Evolutionary conservation across 306 rosid species (phyloP).

Genomic region (Ceratonia siliqua): DNA sequence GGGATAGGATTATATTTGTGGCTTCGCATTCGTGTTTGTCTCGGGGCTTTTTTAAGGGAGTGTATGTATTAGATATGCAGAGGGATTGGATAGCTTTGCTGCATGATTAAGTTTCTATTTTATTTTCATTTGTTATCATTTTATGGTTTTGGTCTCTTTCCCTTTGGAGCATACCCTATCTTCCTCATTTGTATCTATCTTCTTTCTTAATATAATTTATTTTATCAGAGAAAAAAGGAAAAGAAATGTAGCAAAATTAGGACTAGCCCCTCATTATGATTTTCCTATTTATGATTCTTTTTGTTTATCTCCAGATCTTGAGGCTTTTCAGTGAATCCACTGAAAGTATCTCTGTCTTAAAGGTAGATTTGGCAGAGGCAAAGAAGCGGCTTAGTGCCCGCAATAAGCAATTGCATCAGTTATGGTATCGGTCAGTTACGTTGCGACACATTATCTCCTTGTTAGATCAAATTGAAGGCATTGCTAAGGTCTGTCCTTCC

Average conservation of each 20-base stretch:
- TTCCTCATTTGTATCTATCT: no score
- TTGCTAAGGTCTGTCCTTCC: conserved; percentile 73
- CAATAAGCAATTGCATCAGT: conserved; percentile 95
- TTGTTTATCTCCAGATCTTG: conserved; percentile 73
- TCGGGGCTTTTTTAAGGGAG: neutral
- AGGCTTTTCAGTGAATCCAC: conserved; percentile 95
- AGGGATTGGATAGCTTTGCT: neutral
- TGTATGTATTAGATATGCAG: neutral
- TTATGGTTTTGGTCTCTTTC: no score
- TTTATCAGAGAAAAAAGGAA: no score
- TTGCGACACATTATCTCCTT: conserved; percentile 94
- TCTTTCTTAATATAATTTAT: no score
- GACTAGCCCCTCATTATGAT: conserved; percentile 15
- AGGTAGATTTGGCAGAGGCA: conserved; percentile 92
- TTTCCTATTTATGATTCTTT: conserved; percentile 15
- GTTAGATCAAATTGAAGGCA: conserved; percentile 98
- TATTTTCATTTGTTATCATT: neutral
- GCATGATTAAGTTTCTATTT: neutral
- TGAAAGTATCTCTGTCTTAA: conserved; percentile 69
- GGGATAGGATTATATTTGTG: neutral
- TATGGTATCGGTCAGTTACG: conserved; percentile 98
- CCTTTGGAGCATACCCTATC: no score
- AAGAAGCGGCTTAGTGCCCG: conserved; percentile 87
- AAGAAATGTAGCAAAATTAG: conserved; percentile 7
- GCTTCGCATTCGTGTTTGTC: neutral